phyloP scores from a whole-genome alignment of 2,329 filamentous ascomycete species.

The Xylariomycetidae sp. region DNA sequence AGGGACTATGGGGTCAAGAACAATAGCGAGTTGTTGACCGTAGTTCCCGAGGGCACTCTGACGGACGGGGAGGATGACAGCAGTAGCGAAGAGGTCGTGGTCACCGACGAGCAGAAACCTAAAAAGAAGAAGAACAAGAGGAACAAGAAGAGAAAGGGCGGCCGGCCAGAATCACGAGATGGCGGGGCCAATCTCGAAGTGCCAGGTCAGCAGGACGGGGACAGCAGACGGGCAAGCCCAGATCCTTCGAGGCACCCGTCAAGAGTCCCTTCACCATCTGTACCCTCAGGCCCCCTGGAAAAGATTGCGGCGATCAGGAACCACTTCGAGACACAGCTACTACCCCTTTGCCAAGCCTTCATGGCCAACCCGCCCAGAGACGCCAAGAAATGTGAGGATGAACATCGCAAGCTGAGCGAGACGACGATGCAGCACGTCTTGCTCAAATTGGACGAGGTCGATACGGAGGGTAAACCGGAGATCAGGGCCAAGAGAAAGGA shows the following conservation, averaged over 20 bases:
- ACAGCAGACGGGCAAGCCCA: slow-evolving; percentile 26
- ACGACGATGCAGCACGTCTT: slow-evolving; percentile 72
- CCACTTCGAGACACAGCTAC: slow-evolving; percentile 59
- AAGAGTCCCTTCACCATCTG: slow-evolving; percentile 31
- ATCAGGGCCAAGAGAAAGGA: slow-evolving; percentile 65
- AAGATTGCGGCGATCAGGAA: slow-evolving; percentile 63
- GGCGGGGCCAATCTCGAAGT: slow-evolving; percentile 37
- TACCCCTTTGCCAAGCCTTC: slow-evolving; percentile 63
- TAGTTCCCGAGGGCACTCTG: slow-evolving; percentile 45
- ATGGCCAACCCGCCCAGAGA: slow-evolving; percentile 59
- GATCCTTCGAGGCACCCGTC: slow-evolving; percentile 34
- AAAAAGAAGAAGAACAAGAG: slow-evolving; percentile 33
- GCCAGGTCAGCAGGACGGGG: slow-evolving; percentile 30
- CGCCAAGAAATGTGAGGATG: slow-evolving; percentile 63
- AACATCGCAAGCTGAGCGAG: slow-evolving; percentile 72
- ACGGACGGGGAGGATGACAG: slow-evolving; percentile 35
- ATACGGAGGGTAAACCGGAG: slow-evolving; percentile 64
- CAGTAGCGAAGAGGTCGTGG: slow-evolving; percentile 38
- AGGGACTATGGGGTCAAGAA: slow-evolving; percentile 59
- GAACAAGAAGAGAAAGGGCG: slow-evolving; percentile 34
- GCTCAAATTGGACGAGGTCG: slow-evolving; percentile 72
- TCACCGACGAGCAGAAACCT: slow-evolving; percentile 35
- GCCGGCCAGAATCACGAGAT: slow-evolving; percentile 35
- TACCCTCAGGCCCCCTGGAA: slow-evolving; percentile 43
- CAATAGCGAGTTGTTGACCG: slow-evolving; percentile 56